Conservation (phyloP, 495 filamentous ascomycete genomes). For the Saxispiralis lemnorum region DNA sequence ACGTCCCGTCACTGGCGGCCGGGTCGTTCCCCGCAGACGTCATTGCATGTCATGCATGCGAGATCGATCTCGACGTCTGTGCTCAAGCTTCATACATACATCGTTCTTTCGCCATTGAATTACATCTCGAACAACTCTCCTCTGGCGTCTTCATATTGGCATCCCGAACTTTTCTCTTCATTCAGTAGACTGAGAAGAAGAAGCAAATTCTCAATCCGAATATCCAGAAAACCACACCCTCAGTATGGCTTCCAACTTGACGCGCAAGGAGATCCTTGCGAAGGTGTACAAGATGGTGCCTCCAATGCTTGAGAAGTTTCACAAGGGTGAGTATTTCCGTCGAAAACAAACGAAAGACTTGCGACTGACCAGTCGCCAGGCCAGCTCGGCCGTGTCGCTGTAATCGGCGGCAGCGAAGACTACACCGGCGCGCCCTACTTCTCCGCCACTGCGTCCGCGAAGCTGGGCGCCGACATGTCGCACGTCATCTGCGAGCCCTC, state of each 20-base stretch:
- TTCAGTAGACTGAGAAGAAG: no score
- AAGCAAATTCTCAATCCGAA: not conserved
- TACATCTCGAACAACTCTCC: no score
- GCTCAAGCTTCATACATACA: no score
- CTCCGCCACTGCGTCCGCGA: conserved; percentile 86
- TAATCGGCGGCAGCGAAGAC: conserved; percentile 88
- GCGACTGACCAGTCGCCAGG: conserved; percentile 33
- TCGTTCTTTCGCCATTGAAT: no score
- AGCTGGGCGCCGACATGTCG: conserved; percentile 46
- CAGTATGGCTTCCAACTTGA: conserved; percentile 26
- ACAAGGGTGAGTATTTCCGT: conserved; percentile 71
- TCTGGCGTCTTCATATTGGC: no score
- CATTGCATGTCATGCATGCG: no score
- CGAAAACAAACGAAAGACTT: no score
- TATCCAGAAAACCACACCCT: not conserved
- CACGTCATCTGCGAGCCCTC: conserved; percentile 91
- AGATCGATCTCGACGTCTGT: no score
- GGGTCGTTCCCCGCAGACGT: no score
- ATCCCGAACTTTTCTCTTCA: no score
- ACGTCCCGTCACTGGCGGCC: no score
- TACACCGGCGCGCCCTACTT: conserved; percentile 97
- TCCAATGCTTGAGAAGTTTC: conserved; percentile 86
- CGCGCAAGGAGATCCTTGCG: conserved; percentile 52
- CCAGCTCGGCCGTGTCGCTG: conserved; percentile 78
- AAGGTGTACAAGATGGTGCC: conserved; percentile 85